Base-by-base conservation (phyloP, 768 basidiomycete genomes). In the Lactarius indigo region DNA sequence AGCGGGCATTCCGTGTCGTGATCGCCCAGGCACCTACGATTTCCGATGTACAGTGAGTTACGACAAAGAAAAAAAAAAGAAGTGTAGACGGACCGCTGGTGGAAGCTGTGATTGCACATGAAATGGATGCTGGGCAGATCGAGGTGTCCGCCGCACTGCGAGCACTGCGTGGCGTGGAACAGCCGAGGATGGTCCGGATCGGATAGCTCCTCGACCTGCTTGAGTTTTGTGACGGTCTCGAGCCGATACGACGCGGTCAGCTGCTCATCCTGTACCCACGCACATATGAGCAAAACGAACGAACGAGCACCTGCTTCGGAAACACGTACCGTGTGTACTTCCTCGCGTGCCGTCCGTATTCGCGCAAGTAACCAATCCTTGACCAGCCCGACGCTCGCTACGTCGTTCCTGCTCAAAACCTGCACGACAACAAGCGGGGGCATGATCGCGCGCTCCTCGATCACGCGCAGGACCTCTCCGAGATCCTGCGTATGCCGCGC, bases 41-140 rank as follows among this genome's bases (percentile, higher is more conserved):
- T 50, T 56, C n/a, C n/a, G n/a, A n/a, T 2, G 50, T 44, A 33
- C 33, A 44, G 26, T 41, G 39, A 61, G 62, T 33, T 10, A 31
- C 30, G 28, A 39, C 35, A 23, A 59, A 33, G n/a, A 50, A 31
- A 61, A 59, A 57, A 35, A 52, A 20, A 3, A n/a, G 66, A 17
- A 18, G 13, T 23, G 47, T 33, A 20, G 52, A 74, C 78, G 54
- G 61, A 92, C 93, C 95, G 83, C 74, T 96, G 94, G 75, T 99
- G 97, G 79, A 93, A 98, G 68, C 92, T 94, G 75, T 98, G 97
- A 72, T 90, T 88, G 77, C 96, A 99, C 96, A 98, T 97, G 74
- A 98, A 98, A 76, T 98, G 96, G 7, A 98, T 83, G 69, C 87
- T 90, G 0, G 97, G 96, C 12, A 98, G 84, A 75, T 98, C 96